Evolutionary conservation across 1,284 basidiomycete genomes (phyloP), one percentile per base, ranked within the genome.

Genomic region (Chalciporus sp.): DNA sequence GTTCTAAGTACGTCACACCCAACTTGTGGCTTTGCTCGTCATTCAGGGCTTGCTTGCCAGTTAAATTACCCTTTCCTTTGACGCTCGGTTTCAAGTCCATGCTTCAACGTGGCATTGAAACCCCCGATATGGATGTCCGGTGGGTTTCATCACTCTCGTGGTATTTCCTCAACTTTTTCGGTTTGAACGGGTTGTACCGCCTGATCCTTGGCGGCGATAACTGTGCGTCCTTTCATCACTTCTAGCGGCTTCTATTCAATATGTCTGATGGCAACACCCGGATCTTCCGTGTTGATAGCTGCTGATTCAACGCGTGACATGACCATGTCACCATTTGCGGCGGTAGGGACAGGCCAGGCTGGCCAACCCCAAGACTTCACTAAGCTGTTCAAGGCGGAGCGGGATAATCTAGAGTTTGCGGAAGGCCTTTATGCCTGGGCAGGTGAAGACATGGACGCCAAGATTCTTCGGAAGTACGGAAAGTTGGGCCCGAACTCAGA

Each of bases 121-220:
- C 96, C 7, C 87, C 88, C 8, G 96, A 99, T 71, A 93, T 99
- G 86, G 94, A 98, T 70, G 95, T 98, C 17, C 85, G 92, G 74
- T 99, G 97, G 96, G 97, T 99, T 31, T 98, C 96, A 12, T 97
- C 95, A 10, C 79, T 99, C 55, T 96, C 94, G 28, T 99, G 97
- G 97, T 99, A 99, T 76, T 99, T 99, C 74, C 84, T 99, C 64
- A 98, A 98, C 76, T 92, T 98, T 71, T 99, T 99, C 70, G 97
- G 97, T 51, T 77, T 99, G 55, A 98, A 98, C 67, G 95, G 95
- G 16, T 76, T 99, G 12, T 98, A 98, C 78, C 88, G 90, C 55
- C 85, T 98, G 51, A 84, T 99, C 51, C 86, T 99, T 54, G 97
- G 97, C 8, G 84, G 84, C 46, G 93, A 95, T 57, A 96, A 97